Evolutionary conservation across 176 grass and related monocot genomes (phyloP), one percentile per base, ranked within the genome.

Genomic region (Musa acuminata): DNA sequence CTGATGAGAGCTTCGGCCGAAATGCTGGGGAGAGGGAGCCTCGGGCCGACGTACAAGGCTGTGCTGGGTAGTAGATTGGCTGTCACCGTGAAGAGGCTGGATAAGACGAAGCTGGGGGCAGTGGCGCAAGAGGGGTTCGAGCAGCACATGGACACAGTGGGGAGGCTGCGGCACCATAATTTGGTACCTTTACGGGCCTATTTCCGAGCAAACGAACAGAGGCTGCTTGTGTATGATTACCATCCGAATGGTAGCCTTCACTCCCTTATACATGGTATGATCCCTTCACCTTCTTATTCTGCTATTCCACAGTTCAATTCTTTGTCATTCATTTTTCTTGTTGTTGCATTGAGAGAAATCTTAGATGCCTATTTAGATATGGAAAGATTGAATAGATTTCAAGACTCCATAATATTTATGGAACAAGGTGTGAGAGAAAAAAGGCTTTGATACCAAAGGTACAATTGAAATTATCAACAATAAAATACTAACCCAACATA

Each of bases 171-270:
- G 59, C 95, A 98, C 78, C 87, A 85, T 0, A 98, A 98, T 82
- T 83, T 98, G 57, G 95, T 98, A 13, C 82, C 88, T 0, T 80
- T 98, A 16, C 84, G 88, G 11, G 91, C 95, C 0, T 98, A 91
- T 80, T 98, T 98, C 72, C 95, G 91, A 81, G 95, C 95, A 1
- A 98, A 98, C 75, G 90, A 98, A 80, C 90, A 98, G 85, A 82
- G 90, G 16, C 77, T 98, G 68, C 88, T 98, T 29, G 95, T 98
- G 51, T 98, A 91, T 74, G 95, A 98, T 77, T 94, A 94, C 83
- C 90, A 93, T 66, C 90, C 95, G 59, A 98, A 98, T 78, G 90
- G 88, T 71, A 98, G 90, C 69, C 89, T 98, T 52, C 66, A 85
- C 85, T 89, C 95, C 48, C 95, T 98, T 65, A 67, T 89, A 77